phyloP scores from a whole-genome alignment of 495 filamentous ascomycete species.

The Entonaema liquescens region DNA sequence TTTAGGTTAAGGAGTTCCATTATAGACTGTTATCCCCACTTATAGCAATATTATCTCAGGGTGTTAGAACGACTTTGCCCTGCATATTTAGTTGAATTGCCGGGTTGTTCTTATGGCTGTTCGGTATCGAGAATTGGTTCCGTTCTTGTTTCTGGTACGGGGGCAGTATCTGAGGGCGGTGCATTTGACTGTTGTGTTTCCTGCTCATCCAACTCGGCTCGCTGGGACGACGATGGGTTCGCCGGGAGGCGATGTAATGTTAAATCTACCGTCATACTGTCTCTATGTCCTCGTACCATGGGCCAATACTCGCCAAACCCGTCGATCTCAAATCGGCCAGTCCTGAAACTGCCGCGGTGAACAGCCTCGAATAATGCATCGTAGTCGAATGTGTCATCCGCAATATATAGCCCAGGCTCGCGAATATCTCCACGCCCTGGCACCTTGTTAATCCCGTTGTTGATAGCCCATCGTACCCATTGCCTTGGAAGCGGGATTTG shows the following conservation, averaged over 20 bases:
- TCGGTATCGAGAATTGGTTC: not conserved
- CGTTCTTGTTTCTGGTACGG: not conserved
- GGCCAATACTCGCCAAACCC: slow-evolving; percentile 19
- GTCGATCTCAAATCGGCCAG: slow-evolving; percentile 24
- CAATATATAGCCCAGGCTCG: slow-evolving; percentile 15
- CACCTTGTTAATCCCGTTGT: slow-evolving; percentile 11
- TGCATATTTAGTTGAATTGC: too few relatives aligned
- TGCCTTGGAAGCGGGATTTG: slow-evolving; percentile 30
- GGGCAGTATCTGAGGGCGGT: not conserved
- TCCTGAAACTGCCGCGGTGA: slow-evolving; percentile 17
- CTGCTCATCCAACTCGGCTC: not conserved
- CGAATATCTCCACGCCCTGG: slow-evolving; percentile 26
- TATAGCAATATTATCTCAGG: too few relatives aligned
- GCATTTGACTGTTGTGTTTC: not conserved
- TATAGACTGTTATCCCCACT: too few relatives aligned
- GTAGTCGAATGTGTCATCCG: slow-evolving; percentile 29
- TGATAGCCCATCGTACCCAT: slow-evolving; percentile 26
- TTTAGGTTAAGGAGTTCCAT: too few relatives aligned
- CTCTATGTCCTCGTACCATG: slow-evolving; percentile 1
- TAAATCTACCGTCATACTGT: not conserved
- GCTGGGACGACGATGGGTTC: not conserved
- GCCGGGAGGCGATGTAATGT: not conserved
- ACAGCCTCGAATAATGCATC: slow-evolving; percentile 16
- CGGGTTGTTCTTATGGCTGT: not conserved
- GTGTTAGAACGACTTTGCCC: too few relatives aligned